phyloP scores from a whole-genome alignment of 352 stramenopile species.

The Phytophthora sp. region DNA sequence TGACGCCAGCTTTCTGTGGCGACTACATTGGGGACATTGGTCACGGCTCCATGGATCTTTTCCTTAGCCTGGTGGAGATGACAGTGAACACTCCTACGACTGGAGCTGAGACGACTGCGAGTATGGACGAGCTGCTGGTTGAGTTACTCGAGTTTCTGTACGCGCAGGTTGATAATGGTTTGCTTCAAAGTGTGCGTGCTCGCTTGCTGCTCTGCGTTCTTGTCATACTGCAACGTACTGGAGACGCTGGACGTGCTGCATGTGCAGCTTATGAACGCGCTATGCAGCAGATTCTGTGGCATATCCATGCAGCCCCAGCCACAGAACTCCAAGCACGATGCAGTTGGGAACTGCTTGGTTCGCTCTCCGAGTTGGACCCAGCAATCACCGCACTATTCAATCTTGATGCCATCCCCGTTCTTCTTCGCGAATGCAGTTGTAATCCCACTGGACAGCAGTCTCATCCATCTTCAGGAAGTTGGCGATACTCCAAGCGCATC shows the following conservation, averaged over 20 bases:
- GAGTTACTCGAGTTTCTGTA: conserved; percentile 55
- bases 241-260: conserved; percentile 53
- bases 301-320: conserved; percentile 36
- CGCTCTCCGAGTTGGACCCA: conserved; percentile 60
- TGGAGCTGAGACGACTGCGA: conserved; percentile 31
- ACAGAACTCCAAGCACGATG: conserved; percentile 44
- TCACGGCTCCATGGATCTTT: conserved; percentile 25
- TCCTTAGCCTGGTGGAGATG: conserved; percentile 43
- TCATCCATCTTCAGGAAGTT: conserved; percentile 19
- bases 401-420: conserved; percentile 57
- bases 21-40: conserved; percentile 1
- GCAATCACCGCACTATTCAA: conserved; percentile 71
- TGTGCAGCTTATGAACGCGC: conserved; percentile 60
- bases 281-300: conserved; percentile 58
- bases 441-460: conserved; percentile 2
- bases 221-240: conserved; percentile 59
- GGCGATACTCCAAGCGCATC: conserved; percentile 14
- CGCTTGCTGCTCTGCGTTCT: conserved; percentile 61
- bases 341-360: conserved; percentile 63
- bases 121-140: conserved; percentile 44
- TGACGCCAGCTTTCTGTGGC: conserved; percentile 29
- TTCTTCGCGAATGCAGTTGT: conserved; percentile 58
- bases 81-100: conserved; percentile 33
- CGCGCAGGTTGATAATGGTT: conserved; percentile 35
- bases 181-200: conserved; percentile 45